Conservation (phyloP, 2,329 filamentous ascomycete species). For the Hymenoscyphus occultus region DNA sequence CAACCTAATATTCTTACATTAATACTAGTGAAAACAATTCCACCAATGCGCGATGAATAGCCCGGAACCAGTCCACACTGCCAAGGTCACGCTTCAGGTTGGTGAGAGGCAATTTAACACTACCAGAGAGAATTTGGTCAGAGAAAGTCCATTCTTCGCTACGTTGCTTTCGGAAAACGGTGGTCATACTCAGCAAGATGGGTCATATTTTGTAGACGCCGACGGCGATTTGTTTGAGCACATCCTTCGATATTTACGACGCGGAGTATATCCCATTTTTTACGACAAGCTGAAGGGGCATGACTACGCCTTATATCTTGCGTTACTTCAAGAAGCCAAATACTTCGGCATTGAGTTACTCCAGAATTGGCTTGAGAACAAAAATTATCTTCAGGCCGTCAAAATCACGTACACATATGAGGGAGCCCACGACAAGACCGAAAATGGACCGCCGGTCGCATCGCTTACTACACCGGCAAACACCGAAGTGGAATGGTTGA, state of each 20-base stretch:
- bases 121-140: conserved; percentile 4
- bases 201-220: conserved; percentile 40
- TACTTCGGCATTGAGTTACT: conserved; percentile 31
- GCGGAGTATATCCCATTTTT: conserved; percentile 37
- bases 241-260: conserved; percentile 38
- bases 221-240: conserved; percentile 39
- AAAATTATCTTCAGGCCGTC: conserved; percentile 8
- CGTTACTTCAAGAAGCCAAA: conserved; percentile 36
- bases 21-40: not conserved
- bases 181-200: conserved; percentile 31
- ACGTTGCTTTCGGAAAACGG: conserved; percentile 27
- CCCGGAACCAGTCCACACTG: not conserved
- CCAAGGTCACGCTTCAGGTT: conserved; percentile 8
- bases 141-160: conserved; percentile 6
- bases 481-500: conserved; percentile 2
- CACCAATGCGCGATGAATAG: not conserved
- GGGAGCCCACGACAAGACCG: not conserved
- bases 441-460: not conserved
- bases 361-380: conserved; percentile 9
- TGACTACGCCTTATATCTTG: conserved; percentile 37
- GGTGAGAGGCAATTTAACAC: conserved; percentile 7
- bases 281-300: conserved; percentile 34
- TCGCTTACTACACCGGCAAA: not conserved
- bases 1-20: no score
- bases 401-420: conserved; percentile 5